Evolutionary conservation across 2,329 filamentous ascomycete genomes (phyloP).

Genomic region (Trichoderma pleuroti): DNA sequence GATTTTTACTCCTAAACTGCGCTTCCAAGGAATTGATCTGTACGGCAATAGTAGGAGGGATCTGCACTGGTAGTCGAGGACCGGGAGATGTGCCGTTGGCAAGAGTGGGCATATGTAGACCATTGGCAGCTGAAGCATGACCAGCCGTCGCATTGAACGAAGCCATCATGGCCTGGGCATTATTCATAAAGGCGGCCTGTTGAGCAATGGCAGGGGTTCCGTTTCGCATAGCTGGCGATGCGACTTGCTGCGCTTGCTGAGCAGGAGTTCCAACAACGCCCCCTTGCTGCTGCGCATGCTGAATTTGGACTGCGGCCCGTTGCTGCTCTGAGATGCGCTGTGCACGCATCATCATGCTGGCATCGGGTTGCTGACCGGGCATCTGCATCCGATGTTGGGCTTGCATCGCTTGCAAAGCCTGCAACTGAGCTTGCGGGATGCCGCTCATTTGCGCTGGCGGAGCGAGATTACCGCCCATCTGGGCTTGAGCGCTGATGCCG

Average conservation of each 20-base stretch:
- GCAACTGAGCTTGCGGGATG: slow-evolving; percentile 68
- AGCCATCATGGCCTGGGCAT: slow-evolving; percentile 52
- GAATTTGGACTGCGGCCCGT: slow-evolving; percentile 46
- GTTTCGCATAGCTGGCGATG: slow-evolving; percentile 43
- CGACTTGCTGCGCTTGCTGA: slow-evolving; percentile 39
- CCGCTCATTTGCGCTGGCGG: slow-evolving; percentile 59
- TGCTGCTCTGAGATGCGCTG: slow-evolving; percentile 66
- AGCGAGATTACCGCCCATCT: slow-evolving; percentile 48
- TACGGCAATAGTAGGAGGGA: slow-evolving; percentile 45
- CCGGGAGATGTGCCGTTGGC: slow-evolving; percentile 43
- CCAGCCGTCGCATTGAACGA: slow-evolving; percentile 43
- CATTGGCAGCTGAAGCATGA: slow-evolving; percentile 42
- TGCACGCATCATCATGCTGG: slow-evolving; percentile 58
- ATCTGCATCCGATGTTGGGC: slow-evolving; percentile 57
- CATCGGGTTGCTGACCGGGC: slow-evolving; percentile 43
- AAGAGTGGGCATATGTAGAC: slow-evolving; percentile 46
- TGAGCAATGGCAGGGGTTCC: slow-evolving; percentile 46
- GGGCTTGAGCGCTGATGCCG: slow-evolving; percentile 43
- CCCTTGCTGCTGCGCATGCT: slow-evolving; percentile 38
- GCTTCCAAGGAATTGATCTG: slow-evolving; percentile 52
- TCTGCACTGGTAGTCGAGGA: slow-evolving; percentile 39
- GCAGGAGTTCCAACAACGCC: slow-evolving; percentile 32
- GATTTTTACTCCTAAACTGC: slow-evolving; percentile 50
- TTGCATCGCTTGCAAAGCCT: slow-evolving; percentile 44
- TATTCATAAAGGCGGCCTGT: slow-evolving; percentile 50